phyloP scores from a whole-genome alignment of 1,284 basidiomycete species.

The Bjerkandera adusta region DNA sequence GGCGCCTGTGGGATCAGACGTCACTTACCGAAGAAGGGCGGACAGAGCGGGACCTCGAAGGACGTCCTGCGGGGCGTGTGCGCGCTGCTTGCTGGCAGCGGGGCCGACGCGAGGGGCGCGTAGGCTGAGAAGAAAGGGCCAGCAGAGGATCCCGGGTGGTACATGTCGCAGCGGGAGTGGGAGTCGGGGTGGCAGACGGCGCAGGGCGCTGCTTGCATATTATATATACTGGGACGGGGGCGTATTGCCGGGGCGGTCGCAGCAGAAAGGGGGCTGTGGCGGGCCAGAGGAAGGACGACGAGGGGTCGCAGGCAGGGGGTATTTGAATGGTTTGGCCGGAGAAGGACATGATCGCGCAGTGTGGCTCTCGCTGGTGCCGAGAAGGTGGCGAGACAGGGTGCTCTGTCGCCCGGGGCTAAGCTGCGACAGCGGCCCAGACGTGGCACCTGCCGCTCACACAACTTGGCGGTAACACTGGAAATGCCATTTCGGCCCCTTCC shows the following conservation, averaged over 20 bases:
- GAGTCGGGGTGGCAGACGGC: neutral
- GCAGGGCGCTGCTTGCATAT: too few relatives aligned
- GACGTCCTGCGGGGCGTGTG: neutral
- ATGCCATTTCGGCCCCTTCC: slow-evolving; percentile 7
- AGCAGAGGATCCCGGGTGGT: slow-evolving; percentile 1
- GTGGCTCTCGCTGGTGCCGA: slow-evolving; percentile 11
- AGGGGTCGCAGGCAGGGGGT: neutral
- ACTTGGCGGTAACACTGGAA: slow-evolving; percentile 3
- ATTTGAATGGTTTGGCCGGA: slow-evolving; percentile 2
- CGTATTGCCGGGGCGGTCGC: neutral
- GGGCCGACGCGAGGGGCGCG: neutral
- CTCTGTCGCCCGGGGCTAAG: slow-evolving; percentile 7
- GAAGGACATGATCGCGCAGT: slow-evolving; percentile 14
- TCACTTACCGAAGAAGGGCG: slow-evolving; percentile 53
- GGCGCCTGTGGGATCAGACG: slow-evolving; percentile 1
- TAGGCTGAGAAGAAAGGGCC: neutral
- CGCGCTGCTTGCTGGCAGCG: too few relatives aligned
- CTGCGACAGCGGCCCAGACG: slow-evolving; percentile 3
- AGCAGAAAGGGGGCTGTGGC: neutral
- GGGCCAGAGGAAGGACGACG: slow-evolving; percentile 5
- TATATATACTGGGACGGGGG: neutral
- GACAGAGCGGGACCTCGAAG: slow-evolving; percentile 7
- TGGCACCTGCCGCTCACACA: slow-evolving; percentile 1
- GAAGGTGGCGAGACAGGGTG: slow-evolving; percentile 13
- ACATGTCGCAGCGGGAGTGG: slow-evolving; percentile 1